Percentiles rank a stretch among this genome's conserved stretches.
phyloP scores from a whole-genome alignment of 148 eudicot species.

The Spergularia marina region DNA sequence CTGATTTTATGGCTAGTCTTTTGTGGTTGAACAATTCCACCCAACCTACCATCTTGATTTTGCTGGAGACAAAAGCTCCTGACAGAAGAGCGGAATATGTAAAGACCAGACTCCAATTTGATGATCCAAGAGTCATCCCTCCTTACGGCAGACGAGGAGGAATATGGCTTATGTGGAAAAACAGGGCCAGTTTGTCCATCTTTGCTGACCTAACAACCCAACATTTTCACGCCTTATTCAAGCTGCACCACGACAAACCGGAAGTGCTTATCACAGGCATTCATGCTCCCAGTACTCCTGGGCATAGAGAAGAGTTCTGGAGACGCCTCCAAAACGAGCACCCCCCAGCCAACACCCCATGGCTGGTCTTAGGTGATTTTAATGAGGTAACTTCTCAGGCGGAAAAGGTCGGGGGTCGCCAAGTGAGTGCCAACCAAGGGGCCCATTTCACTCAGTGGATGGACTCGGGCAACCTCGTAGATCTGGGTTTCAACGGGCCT shows the following conservation, averaged over 20 bases:
- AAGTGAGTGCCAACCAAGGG: background rate
- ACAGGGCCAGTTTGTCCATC: background rate
- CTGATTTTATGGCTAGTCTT: background rate
- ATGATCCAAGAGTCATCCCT: background rate
- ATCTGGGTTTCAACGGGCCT: background rate
- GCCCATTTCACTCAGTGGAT: background rate
- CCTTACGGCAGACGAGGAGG: background rate
- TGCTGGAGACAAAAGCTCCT: background rate
- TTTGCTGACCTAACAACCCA: background rate
- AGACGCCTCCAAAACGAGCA: too few relatives aligned
- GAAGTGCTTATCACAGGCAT: background rate
- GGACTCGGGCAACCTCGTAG: background rate
- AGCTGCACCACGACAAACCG: background rate
- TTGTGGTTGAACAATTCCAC: background rate
- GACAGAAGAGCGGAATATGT: background rate
- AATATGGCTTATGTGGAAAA: background rate
- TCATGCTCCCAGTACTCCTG: background rate
- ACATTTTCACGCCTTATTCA: background rate
- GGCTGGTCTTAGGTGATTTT: background rate
- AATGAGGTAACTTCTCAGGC: background rate
- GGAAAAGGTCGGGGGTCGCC: background rate
- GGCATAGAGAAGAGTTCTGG: background rate
- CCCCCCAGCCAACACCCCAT: background rate
- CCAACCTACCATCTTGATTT: background rate
- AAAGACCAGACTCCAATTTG: background rate